Conservation (phyloP, 106 monocot species). For the Vanilla planifolia region DNA sequence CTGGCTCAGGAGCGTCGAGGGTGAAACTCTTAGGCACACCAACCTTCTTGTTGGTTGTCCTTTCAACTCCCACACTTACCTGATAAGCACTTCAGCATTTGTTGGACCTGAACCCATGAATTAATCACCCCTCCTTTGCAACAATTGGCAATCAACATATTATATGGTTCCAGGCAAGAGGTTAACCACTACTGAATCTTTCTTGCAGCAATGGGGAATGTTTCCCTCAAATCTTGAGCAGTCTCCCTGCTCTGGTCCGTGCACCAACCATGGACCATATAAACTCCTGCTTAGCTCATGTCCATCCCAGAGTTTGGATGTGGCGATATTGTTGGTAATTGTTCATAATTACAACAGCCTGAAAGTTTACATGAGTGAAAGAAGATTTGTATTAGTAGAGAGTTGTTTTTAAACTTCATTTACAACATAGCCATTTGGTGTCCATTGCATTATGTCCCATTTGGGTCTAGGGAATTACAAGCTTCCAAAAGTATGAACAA, state of each 20-base stretch:
- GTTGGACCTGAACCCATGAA: constrained; percentile 54
- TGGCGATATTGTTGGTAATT: constrained; percentile 92
- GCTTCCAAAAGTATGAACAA: too few species aligned
- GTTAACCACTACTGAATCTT: constrained; percentile 52
- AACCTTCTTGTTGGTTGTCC: constrained; percentile 69
- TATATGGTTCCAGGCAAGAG: constrained; percentile 82
- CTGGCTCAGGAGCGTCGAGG: constrained; percentile 61
- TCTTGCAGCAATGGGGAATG: constrained; percentile 68
- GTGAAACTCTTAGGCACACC: constrained; percentile 56
- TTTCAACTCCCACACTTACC: constrained; percentile 55
- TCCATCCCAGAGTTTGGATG: constrained; percentile 84
- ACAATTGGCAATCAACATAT: constrained; percentile 85
- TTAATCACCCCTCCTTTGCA: constrained; percentile 78
- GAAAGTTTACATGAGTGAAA: constrained; percentile 2
- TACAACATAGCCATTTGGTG: constrained; percentile 88
- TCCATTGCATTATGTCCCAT: constrained; percentile 94
- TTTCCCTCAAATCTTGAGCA: constrained; percentile 67
- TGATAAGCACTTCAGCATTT: constrained; percentile 63
- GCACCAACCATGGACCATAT: constrained; percentile 78
- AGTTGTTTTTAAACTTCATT: constrained; percentile 11
- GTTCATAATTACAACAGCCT: constrained; percentile 86
- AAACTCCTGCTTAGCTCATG: constrained; percentile 65
- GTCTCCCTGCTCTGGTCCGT: constrained; percentile 75
- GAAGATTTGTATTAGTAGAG: neutral
- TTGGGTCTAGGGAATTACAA: constrained; percentile 84